Base-by-base conservation (phyloP, 169 alveolate genomes). In the Eimeria sp. region DNA sequence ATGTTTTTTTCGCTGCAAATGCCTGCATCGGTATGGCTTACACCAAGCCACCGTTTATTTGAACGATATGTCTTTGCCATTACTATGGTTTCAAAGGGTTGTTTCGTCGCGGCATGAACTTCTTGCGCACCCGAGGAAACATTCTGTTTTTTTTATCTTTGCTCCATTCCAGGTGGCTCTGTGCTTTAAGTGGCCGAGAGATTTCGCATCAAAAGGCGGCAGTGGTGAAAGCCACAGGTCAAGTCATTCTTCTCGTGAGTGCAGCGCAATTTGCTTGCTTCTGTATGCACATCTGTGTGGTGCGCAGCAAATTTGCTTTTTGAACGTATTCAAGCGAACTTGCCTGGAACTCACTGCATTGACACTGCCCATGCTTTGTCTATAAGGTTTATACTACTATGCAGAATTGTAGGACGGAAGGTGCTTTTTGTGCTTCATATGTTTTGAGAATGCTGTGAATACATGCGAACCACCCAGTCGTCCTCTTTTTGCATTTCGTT, bases 171-270 rank as follows among this genome's bases (percentile, higher is more conserved):
- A 91, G 95, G 77, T 91, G 95, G 95, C 77, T 78, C 23, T 91
- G 95, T 56, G 80, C 90, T 37, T 66, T 91, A 16, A 76, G 90
- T 58, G 78, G 89, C 66, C 66, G 95, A 6, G 91, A 82, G 46
- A 91, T 91, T 54, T 76, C 95, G 71, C 88, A 77, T 37, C 95
- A 91, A 56, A 91, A 91, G 64, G 95, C 95, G 46, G 95, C 95
- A 46, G 95, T 83, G 14, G 91, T 91, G 54, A 91, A 74, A 9
- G 25, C 72, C 33, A 78, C 95, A 27, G 95, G 95, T 27, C 90
- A 91, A 46, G 74, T 91, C 60, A 64, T 91, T 68, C 91, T 91
- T 23, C 58, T 62, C 54, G 95, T 91, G 46, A 43, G 93, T 30
- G 8, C 74, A 37, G 90, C 82, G 30, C 43, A 14, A 30, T 27